A percentile compares a stretch with the other conserved stretches of the same genome.
phyloP scores from a whole-genome alignment of 805 yeast species.

The Lachancea waltii region DNA sequence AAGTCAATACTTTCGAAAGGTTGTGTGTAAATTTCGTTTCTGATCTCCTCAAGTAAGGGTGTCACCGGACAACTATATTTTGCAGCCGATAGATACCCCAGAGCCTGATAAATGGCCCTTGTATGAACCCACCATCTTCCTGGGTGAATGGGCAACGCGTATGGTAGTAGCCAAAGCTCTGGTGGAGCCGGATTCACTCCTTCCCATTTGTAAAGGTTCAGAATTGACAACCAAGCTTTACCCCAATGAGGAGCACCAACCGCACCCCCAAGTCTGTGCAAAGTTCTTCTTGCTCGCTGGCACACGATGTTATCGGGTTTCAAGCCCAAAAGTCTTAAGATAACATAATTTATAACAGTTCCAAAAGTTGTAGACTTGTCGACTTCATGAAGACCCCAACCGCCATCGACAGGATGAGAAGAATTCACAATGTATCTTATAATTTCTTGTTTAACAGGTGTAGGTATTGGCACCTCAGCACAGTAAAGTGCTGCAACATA shows the following conservation, averaged over 20 bases:
- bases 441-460: conserved; percentile 59
- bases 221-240: conserved; percentile 76
- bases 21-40: conserved; percentile 69
- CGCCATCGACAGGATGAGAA: conserved; percentile 98
- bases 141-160: conserved; percentile 78
- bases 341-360: conserved; percentile 78
- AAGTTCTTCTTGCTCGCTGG: conserved; percentile 62
- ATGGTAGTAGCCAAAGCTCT: conserved; percentile 86
- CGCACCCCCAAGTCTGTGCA: conserved; percentile 81
- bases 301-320: conserved; percentile 69
- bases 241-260: conserved; percentile 95
- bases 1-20: conserved; percentile 68
- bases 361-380: conserved; percentile 97
- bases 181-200: conserved; percentile 99
- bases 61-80: conserved; percentile 51
- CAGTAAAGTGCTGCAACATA: conserved; percentile 70
- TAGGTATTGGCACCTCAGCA: conserved; percentile 61
- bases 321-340: conserved; percentile 75
- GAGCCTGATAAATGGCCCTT: conserved; percentile 79
- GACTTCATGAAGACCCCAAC: conserved; percentile 93
- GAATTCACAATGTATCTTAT: conserved; percentile 83
- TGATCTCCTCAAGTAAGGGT: conserved; percentile 56
- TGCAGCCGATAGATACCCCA: conserved; percentile 70
- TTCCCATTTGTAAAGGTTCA: conserved; percentile 84
- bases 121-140: conserved; percentile 99